Base-by-base conservation (phyloP, 2,329 filamentous ascomycete species). In the Neopestalotiopsis sp. region DNA sequence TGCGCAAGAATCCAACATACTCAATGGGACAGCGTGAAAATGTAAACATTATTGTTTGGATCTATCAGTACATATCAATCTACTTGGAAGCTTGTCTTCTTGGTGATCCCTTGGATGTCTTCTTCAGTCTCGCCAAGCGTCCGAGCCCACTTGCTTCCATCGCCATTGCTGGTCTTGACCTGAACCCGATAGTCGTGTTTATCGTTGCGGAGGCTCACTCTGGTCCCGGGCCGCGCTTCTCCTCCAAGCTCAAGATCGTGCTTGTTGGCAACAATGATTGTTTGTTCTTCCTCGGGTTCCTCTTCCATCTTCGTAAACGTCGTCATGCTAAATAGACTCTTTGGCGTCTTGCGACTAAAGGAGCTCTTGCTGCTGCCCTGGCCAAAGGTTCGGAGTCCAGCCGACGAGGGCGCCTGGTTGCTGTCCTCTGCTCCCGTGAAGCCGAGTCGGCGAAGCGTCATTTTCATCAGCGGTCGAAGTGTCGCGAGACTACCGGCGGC, bases 401-500 rank as follows among this genome's bases (percentile, higher is more conserved):
- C 38, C 24, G 45, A 58, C 7, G 64, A 66, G 7, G 24, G 38
- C 38, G 59, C 10, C 14, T 30, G 59, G 1, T 20, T 17, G 4
- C 32, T 40, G 34, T 38, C n/a, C 9, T 13, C 28, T 3, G 28
- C 5, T 7, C 59, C 32, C 9, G n/a, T 57, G 28, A 38, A 40
- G 14, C 32, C 58, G 30, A 57, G 61, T 40, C 61, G 45, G 34
- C 34, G 28, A 32, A 61, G 17, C 53, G 56, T 24, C 20, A 42
- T 45, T 17, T 57, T 45, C 20, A 67, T 53, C 3, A 80, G 70
- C 3, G 78, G 79, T 3, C 76, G 76, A 2, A 80, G 71, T 0
- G 77, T 77, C 1, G 75, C 72, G 17, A 74, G 74, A 28, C 73
- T 72, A 30, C 74, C 74, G 24, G 77, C 78, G 3, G 75, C 70